These are phyloP conservation scores for Pleurotus sapidus DNA, from an alignment of 768 basidiomycete species.

Conservation along the genomic window DNA sequence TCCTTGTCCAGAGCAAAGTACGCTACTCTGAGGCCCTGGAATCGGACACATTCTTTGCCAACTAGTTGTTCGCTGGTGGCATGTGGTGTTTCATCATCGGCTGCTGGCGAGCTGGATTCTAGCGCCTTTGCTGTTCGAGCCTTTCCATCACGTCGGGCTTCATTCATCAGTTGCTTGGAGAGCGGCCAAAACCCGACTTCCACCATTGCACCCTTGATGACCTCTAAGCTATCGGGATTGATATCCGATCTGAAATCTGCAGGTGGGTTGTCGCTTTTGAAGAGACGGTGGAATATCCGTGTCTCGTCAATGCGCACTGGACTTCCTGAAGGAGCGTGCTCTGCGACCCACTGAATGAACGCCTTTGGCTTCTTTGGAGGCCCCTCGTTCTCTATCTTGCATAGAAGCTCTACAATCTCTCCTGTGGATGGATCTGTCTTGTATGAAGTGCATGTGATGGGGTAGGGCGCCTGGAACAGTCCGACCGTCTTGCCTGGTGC, in stretches of 20 bases:
- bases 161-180: constrained; percentile 61
- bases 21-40: constrained; percentile 94
- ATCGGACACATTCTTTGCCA: constrained; percentile 90
- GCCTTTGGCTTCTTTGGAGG: constrained; percentile 79
- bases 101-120: constrained; percentile 36
- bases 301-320: constrained; percentile 88
- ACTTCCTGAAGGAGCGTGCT: constrained; percentile 72
- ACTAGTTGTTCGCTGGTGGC: constrained; percentile 78
- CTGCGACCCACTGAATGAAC: constrained; percentile 97
- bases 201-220: constrained; percentile 77
- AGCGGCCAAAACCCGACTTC: constrained; percentile 90
- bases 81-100: constrained; percentile 57
- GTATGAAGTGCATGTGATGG: constrained; percentile 92
- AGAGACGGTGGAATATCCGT: constrained; percentile 88
- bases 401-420: constrained; percentile 75
- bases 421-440: constrained; percentile 72
- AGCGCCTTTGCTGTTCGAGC: constrained; percentile 60
- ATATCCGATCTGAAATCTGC: constrained; percentile 84
- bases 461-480: constrained; percentile 87
- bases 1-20: constrained; percentile 96
- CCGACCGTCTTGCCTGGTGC: constrained; percentile 98
- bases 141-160: constrained; percentile 65
- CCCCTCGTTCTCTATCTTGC: constrained; percentile 71
- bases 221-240: constrained; percentile 76
- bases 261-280: constrained; percentile 90